These are phyloP conservation scores for Epichloe baconii DNA, from an alignment of 2,329 filamentous ascomycete species.

Conservation along the genomic window DNA sequence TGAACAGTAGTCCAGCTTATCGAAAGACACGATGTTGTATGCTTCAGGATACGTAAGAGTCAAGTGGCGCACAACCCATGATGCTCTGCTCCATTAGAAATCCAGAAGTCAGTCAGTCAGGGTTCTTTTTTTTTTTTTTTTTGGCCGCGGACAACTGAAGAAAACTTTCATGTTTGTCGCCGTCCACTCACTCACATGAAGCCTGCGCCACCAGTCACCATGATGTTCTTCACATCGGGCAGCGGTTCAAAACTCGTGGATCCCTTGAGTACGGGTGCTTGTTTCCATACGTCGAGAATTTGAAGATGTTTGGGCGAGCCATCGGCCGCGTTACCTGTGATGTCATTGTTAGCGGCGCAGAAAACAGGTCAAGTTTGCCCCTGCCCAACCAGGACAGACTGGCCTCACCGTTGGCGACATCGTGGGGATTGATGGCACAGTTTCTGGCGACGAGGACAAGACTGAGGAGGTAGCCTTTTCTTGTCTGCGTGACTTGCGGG, in stretches of 20 bases:
- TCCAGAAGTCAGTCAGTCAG: neutral
- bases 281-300: slow-evolving; percentile 55
- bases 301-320: slow-evolving; percentile 32
- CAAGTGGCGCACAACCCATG: slow-evolving; percentile 71
- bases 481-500: neutral
- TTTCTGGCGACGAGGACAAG: slow-evolving; percentile 4
- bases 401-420: slow-evolving; percentile 8
- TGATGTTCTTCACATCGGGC: slow-evolving; percentile 61
- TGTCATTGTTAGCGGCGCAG: neutral
- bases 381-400: neutral
- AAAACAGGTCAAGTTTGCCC: too few species aligned
- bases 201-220: slow-evolving; percentile 72
- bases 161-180: neutral
- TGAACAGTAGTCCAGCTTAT: slow-evolving; percentile 75
- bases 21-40: slow-evolving; percentile 72
- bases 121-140: neutral
- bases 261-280: slow-evolving; percentile 56
- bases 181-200: slow-evolving; percentile 62
- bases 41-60: slow-evolving; percentile 57
- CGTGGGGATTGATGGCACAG: neutral
- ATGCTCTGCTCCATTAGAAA: slow-evolving; percentile 40
- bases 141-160: neutral
- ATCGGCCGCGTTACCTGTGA: slow-evolving; percentile 10
- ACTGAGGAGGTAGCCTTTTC: neutral
- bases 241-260: slow-evolving; percentile 58